Evolutionary conservation across 2,329 filamentous ascomycete genomes (phyloP), one percentile per base, ranked within the genome.

Genomic region (Lachnellula willkommii): DNA sequence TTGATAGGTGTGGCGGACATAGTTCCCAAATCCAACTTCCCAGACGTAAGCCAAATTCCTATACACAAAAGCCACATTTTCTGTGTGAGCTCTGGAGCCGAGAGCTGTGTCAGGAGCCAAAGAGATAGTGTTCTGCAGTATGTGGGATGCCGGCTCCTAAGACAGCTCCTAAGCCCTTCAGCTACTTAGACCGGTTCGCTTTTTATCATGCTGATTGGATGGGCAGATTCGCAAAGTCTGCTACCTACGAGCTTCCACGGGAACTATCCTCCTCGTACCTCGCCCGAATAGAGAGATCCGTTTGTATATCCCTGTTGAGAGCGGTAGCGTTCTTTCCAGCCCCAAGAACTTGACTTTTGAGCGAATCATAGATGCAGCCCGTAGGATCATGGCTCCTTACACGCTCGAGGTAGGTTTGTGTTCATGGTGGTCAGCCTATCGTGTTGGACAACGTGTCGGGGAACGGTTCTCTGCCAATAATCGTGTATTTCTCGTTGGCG

Each of bases 331-430:
- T 40, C 37, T 40, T 40, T n/a, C 3, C 37, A 17, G 7, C n/a
- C 37, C 37, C 4, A 40, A 40, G 14, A 40, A n/a, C 37, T 40
- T n/a, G 78, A 86, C 37, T 4, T 40, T 40, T 40, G 37, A 1
- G 70, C 78, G 1, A 85, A 91, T 54, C 75, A 89, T 47, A 72
- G 77, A 47, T 76, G 80, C 0, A 40, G 87, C 86, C 0, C 80
- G 84, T 65, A 79, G 75, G 54, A 90, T 87, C 49, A 73, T 91
- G 24, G 71, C 73, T 0, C 88, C 88, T 0, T 91, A 89, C 67
- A 84, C 76, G 35, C 70, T 91, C 2, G 76, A 78, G 0, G 88
- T 87, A 61, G 71, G 79, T 37, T 79, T 87, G 57, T 82, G 82
- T 55, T 87, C 66, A 40, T 85, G 82, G 82, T 85, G 81, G 78